These are phyloP conservation scores for Xylaria telfairii DNA, from an alignment of 495 filamentous ascomycete species.

Conservation along the genomic window DNA sequence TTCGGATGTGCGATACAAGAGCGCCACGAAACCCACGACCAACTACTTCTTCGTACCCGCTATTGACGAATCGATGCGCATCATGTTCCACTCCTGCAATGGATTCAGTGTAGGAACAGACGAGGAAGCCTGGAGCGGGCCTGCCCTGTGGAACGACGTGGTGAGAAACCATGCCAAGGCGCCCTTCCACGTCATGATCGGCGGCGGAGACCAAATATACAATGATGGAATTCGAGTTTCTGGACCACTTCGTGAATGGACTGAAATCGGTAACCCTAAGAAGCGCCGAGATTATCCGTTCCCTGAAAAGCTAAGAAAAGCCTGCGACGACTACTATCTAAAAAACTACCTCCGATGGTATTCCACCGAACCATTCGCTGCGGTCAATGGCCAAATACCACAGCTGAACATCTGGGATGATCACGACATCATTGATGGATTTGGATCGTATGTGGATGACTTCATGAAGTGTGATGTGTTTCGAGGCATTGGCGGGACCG, in stretches of 20 bases:
- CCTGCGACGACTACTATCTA: conserved; percentile 90
- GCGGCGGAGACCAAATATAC: conserved; percentile 95
- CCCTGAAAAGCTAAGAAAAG: conserved; percentile 69
- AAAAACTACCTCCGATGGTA: conserved; percentile 93
- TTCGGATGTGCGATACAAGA: conserved; percentile 51
- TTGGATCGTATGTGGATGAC: conserved; percentile 88
- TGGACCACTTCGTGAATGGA: conserved; percentile 82
- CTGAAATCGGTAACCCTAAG: conserved; percentile 78
- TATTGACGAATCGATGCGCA: conserved; percentile 82
- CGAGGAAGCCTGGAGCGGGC: conserved; percentile 81
- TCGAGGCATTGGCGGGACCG: conserved; percentile 84
- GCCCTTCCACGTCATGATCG: conserved; percentile 95
- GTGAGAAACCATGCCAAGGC: conserved; percentile 69
- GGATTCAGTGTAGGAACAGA: conserved; percentile 94
- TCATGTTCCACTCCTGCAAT: conserved; percentile 97
- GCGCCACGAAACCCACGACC: conserved; percentile 51
- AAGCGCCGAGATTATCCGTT: conserved; percentile 82
- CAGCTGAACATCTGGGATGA: conserved; percentile 97
- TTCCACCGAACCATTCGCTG: conserved; percentile 78
- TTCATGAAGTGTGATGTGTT: conserved; percentile 95
- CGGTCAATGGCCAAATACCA: conserved; percentile 84
- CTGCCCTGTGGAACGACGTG: conserved; percentile 90
- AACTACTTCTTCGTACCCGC: conserved; percentile 78
- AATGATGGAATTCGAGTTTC: conserved; percentile 86
- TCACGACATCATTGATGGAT: conserved; percentile 91